Base-by-base conservation (phyloP, 192 early-diverging fungal species). In the Haplosporangium gracile region DNA sequence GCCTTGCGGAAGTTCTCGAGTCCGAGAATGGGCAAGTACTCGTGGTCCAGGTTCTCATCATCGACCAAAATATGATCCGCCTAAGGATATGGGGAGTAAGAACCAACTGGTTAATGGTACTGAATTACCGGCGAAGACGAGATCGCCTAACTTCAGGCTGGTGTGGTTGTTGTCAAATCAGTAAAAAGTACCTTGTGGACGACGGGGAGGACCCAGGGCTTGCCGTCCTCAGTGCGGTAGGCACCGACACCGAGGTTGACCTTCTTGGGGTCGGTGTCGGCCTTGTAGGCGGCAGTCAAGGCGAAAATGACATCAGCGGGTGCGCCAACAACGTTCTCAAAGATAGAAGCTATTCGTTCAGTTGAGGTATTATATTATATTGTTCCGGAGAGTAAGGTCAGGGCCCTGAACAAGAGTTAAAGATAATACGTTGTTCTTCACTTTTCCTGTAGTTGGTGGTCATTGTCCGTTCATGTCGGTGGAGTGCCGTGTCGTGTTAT, bases 171-270 rank as follows among this genome's bases (percentile, higher is more conserved):
- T 24, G 2, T 57, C 24, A 5, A 18, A 38, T 69, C 38, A 32
- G 6, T 22, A 40, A 40, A 39, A 70, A 2, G 72, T 87, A 96
- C 96, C 94, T 98, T 98, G 80, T 90, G 92, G 26, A 99, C 98
- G 34, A 97, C 97, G 22, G 97, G 97, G 13, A 99, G 93, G 7
- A 98, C 91, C 95, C 96, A 99, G 34, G 98, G 98, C 90, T 98
- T 97, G 79, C 97, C 95, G 5, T 95, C 84, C 81, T 98, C 94
- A 81, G 95, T 95, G 74, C 98, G 92, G 90, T 98, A 99, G 22
- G 98, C 98, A 72, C 98, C 98, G 9, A 99, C 97, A 81, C 97
- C 96, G 32, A 99, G 87, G 88, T 98, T 99, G 38, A 99, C 94
- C 90, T 98, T 99, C 70, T 91, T 81, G 68, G 93, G 88, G 83